Evolutionary conservation across 23 red algal species (phyloP), one percentile per base, ranked within the genome.

Genomic region (Chondrus crispus): DNA sequence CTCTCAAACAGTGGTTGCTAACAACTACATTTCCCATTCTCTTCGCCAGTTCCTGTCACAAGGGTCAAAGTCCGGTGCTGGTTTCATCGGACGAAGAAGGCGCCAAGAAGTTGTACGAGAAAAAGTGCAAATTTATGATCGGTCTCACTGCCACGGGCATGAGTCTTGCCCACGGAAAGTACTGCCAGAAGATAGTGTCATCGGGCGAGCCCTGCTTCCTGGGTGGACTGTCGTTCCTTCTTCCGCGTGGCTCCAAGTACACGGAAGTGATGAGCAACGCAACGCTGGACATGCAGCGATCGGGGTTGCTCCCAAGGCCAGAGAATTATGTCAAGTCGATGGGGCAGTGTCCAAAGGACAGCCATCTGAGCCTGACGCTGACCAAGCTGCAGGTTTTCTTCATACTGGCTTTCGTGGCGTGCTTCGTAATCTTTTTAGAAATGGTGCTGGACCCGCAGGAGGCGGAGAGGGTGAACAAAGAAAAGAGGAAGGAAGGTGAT

Each of bases 371-470:
- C 37, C 29, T 88, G 41, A 70, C 62, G 4, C 37, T 88, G 20
- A 36, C 38, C 16, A 88, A 72, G 47, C 64, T 88, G 66, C 14
- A 35, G 66, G 41, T 88, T 26, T 88, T 88, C 41, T 88, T 88
- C 64, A 42, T 72, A 12, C 44, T 75, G 11, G 71, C 71, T 26
- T 77, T 39, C 22, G 44, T 24, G 13, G 71, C 43, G 11, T 53
- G 84, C 64, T 14, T 55, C 74, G 3, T 88, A 4, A 64, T 64
- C 29, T 39, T 85, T 16, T 8, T 85, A 38, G 54, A 35, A 29
- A 85, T 85, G 29, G 36, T 69, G 8, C 7, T 85, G 51, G 58
- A 64, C n/a, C 71, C 71, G 44, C 71, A 38, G 19, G 43, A 77
- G 5, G 1, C 60, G 8, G n/a, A n/a, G n/a, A n/a, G n/a, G n/a